Base-by-base conservation (phyloP, 163 green algal genomes). In the Chloromonas sp. region DNA sequence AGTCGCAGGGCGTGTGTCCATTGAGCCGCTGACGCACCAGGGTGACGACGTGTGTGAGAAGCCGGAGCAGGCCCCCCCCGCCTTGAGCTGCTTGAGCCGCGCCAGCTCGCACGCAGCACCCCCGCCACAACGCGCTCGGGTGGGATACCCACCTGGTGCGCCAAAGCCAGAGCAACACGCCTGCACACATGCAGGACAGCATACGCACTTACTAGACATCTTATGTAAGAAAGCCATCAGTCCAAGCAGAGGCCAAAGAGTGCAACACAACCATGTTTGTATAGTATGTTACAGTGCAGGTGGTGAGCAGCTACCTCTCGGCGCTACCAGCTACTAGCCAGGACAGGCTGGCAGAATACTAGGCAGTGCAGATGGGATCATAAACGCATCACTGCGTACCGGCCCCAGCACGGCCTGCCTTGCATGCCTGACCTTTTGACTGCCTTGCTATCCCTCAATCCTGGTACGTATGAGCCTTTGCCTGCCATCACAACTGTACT, bases 41-140 rank as follows among this genome's bases (percentile, higher is more conserved):
- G 77, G 36, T 3, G 77, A 81, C 14, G 77, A 36, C 14, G 77
- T 13, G 2, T 36, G 77, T 2, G 2, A 1, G 57, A 81, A 81
- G 36, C 77, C 77, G 2, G n/a, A 61, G 77, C 8, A 14, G 14
- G n/a, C 58, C 70, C 57, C 58, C 3, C 76, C 78, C 58, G 77
- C 79, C 66, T 92, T 83, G 8, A 94, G 87, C 60, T 88, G 66
- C 66, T 83, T 74, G 13, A 96, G 86, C 78, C 88, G 86, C 0
- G 88, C 84, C 3, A 91, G 87, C 86, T 97, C 96, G 79, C 83
- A 90, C 3, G 81, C 90, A 8, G 93, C 13, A 92, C 91, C 62
- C 93, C 86, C 0, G 93, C 88, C 2, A 94, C 82, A 14, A 95
- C 91, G 3, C 88, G 76, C 1, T 85, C 57, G 1, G 80, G 71